Evolutionary conservation across 306 rosid genomes (phyloP).

Genomic region (Cucumis hystrix): DNA sequence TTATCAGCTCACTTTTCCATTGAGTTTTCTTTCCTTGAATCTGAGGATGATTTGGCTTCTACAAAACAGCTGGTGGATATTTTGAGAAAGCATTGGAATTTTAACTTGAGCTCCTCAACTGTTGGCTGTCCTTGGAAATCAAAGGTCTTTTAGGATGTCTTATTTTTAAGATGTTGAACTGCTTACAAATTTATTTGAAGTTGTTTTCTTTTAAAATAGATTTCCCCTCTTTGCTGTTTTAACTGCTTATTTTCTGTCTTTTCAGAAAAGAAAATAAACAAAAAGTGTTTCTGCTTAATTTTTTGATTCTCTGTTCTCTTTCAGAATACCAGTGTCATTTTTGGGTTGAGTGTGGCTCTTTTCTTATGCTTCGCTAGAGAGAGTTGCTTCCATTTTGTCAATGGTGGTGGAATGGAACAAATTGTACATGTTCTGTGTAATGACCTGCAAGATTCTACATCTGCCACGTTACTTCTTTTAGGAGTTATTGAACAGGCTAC

Average conservation of each 20-base stretch:
- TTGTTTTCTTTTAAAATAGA: neutral
- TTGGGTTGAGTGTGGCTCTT: slow-evolving; percentile 86
- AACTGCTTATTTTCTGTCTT: neutral
- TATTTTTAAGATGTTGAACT: slow-evolving; percentile 7
- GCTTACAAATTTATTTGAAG: neutral
- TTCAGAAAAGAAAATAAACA: too few relatives aligned
- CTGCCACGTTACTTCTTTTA: slow-evolving; percentile 58
- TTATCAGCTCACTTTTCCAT: slow-evolving; percentile 28
- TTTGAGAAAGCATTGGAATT: slow-evolving; percentile 42
- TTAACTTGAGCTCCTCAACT: slow-evolving; percentile 21
- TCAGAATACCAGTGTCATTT: slow-evolving; percentile 55
- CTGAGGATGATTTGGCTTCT: slow-evolving; percentile 40
- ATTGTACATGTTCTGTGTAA: slow-evolving; percentile 33
- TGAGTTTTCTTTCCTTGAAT: slow-evolving; percentile 32
- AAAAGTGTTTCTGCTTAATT: too few relatives aligned
- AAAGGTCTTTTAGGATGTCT: slow-evolving; percentile 30
- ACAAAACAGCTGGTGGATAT: slow-evolving; percentile 66
- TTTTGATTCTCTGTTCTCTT: slow-evolving; percentile 14
- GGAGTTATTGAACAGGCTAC: slow-evolving; percentile 87
- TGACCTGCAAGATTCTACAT: slow-evolving; percentile 43
- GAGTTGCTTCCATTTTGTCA: slow-evolving; percentile 79
- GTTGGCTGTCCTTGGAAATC: slow-evolving; percentile 32
- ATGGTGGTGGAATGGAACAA: slow-evolving; percentile 83
- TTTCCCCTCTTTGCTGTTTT: neutral
- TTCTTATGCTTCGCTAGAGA: slow-evolving; percentile 83